phyloP scores from a whole-genome alignment of 192 early-diverging fungal species.

The Coemansia sp. region DNA sequence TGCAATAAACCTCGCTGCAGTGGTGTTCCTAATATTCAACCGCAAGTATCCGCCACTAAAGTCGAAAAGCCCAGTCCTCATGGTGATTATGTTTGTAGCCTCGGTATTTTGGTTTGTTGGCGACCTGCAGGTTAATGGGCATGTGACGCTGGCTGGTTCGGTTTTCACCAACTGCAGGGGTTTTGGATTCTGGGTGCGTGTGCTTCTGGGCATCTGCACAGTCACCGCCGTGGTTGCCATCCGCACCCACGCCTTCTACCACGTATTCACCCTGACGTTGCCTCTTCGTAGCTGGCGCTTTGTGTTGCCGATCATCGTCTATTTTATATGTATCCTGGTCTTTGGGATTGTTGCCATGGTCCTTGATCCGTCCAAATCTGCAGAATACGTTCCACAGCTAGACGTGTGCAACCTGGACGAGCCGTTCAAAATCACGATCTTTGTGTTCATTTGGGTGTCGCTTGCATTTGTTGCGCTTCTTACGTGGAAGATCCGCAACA shows the following conservation, averaged over 20 bases:
- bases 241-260: conserved; percentile 22
- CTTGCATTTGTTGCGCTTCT: conserved; percentile 14
- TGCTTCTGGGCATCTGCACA: conserved; percentile 31
- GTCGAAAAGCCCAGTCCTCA: conserved; percentile 32
- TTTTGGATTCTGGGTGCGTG: conserved; percentile 41
- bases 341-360: conserved; percentile 20
- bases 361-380: conserved; percentile 8
- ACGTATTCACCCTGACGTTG: conserved; percentile 21
- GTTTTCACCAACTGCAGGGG: conserved; percentile 24
- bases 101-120: conserved; percentile 40
- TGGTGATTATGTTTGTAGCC: conserved; percentile 17
- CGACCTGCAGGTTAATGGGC: conserved; percentile 33
- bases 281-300: conserved; percentile 19
- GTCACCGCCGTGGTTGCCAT: conserved; percentile 22
- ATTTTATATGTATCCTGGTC: conserved; percentile 9
- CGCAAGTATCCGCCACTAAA: conserved; percentile 44
- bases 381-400: conserved; percentile 10
- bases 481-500: conserved; percentile 32
- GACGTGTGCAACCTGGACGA: conserved; percentile 17
- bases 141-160: conserved; percentile 13
- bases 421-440: conserved; percentile 31
- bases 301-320: conserved; percentile 18
- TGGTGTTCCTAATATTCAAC: conserved; percentile 23
- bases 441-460: conserved; percentile 22
- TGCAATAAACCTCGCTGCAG: conserved; percentile 22